Conservation (phyloP, 768 basidiomycete species). For the Rhodosporidiobolus odoratus region DNA sequence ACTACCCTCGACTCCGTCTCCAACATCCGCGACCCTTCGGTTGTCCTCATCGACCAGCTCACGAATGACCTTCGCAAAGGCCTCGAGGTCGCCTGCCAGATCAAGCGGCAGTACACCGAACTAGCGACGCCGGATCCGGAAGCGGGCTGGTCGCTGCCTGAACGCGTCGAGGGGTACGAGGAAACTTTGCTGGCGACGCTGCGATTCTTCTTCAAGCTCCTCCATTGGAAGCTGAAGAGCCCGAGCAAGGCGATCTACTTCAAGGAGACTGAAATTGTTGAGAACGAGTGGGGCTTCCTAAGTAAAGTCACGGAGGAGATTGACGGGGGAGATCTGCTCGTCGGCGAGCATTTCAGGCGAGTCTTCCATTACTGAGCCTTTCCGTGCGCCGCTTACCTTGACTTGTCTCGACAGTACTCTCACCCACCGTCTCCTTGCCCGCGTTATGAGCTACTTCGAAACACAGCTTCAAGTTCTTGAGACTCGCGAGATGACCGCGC, state of each 20-base stretch:
- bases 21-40: conserved; percentile 79
- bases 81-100: conserved; percentile 85
- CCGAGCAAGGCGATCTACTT: conserved; percentile 87
- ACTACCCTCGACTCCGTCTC: conserved; percentile 64
- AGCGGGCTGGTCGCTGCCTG: conserved; percentile 80
- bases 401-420: conserved; percentile 59
- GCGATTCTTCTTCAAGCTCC: conserved; percentile 81
- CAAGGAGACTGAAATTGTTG: conserved; percentile 96
- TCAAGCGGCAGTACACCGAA: conserved; percentile 90
- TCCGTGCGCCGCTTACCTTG: neutral
- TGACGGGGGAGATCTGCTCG: conserved; percentile 76
- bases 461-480: conserved; percentile 67
- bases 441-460: conserved; percentile 90
- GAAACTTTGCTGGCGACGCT: conserved; percentile 78
- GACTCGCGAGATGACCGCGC: conserved; percentile 59
- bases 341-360: conserved; percentile 93
- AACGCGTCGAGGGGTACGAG: conserved; percentile 85
- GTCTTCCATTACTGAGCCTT: conserved; percentile 39
- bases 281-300: conserved; percentile 92
- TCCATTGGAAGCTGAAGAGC: conserved; percentile 93
- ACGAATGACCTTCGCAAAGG: conserved; percentile 85
- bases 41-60: conserved; percentile 88
- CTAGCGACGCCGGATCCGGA: conserved; percentile 79
- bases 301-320: conserved; percentile 85
- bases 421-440: conserved; percentile 85